A percentile compares a stretch with the other conserved stretches of the same genome.
Conservation (phyloP, 768 basidiomycete species). For the Boletus tylopilopsis region DNA sequence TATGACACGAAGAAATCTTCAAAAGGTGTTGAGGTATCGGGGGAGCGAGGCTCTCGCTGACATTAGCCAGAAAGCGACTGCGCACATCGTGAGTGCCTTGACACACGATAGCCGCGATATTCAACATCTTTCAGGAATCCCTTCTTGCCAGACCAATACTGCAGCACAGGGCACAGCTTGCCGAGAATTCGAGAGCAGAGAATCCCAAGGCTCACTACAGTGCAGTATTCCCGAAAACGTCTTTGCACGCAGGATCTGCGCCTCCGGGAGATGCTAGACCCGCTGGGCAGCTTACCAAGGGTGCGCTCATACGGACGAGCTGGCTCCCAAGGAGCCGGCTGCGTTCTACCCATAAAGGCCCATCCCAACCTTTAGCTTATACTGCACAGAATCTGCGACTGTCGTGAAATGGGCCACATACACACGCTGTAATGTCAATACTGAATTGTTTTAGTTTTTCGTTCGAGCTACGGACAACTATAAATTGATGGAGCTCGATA, state of each 20-base stretch:
- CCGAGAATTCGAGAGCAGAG: slow-evolving; percentile 32
- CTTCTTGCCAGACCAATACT: slow-evolving; percentile 63
- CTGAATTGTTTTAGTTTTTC: slow-evolving; percentile 13
- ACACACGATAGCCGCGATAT: neutral
- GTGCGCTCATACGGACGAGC: slow-evolving; percentile 39
- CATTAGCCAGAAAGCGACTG: slow-evolving; percentile 53
- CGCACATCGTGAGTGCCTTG: slow-evolving; percentile 57
- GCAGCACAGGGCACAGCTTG: slow-evolving; percentile 40
- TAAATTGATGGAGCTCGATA: slow-evolving; percentile 3
- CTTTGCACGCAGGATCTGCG: slow-evolving; percentile 49
- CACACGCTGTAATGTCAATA: slow-evolving; percentile 3
- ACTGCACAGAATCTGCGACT: slow-evolving; percentile 19
- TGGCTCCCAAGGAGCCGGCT: slow-evolving; percentile 23
- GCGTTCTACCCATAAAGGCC: slow-evolving; percentile 6
- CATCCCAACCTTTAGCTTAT: slow-evolving; percentile 16
- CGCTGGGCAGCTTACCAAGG: slow-evolving; percentile 53
- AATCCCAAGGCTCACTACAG: slow-evolving; percentile 20
- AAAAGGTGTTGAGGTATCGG: slow-evolving; percentile 67
- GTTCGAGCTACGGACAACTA: slow-evolving; percentile 3
- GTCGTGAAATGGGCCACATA: slow-evolving; percentile 5
- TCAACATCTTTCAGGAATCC: slow-evolving; percentile 47
- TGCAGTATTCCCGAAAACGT: slow-evolving; percentile 22
- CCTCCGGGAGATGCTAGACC: slow-evolving; percentile 55
- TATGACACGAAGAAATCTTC: slow-evolving; percentile 70
- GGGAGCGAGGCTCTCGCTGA: slow-evolving; percentile 41